Base-by-base conservation (phyloP, 768 basidiomycete genomes). In the Crucibulum laeve region DNA sequence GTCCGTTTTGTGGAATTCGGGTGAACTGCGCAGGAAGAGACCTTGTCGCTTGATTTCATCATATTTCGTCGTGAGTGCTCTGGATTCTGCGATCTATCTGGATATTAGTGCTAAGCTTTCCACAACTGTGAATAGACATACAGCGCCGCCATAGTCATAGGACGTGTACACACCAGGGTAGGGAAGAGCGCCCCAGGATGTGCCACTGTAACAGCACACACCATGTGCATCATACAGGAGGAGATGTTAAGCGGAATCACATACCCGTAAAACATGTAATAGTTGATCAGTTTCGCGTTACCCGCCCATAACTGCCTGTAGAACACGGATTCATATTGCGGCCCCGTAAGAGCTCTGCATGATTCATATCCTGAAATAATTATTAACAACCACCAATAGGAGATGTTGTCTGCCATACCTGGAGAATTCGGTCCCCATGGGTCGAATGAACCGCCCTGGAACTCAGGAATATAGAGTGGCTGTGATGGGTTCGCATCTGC, bases 261-360 rank as follows among this genome's bases (percentile, higher is more conserved):
- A 48, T 57, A 84, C 84, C 84, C 88, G 52, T 80, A 89, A 43
- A 89, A 51, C 90, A 92, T 91, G 61, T 92, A 92, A 48, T 86
- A 87, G 53, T 78, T 89, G 45, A 90, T 79, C 36, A 91, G 53
- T 53, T 91, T 92, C 1, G 80, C 84, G 60, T 91, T 91, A 39
- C 77, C 74, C 7, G 89, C 87, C 83, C 84, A 89, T 35, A 87
- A 69, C 41, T 85, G 69, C 44, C 80, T 72, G 53, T 92, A 80
- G 61, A 90, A 91, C 4, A 91, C 90, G 28, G 80, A 83, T 60
- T 82, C 73, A 61, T 88, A 91, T 53, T 83, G 70, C 1, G 83
- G 66, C 2, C 85, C 86, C 8, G 87, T 90, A 48, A 91, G 64
- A 1, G 68, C 60, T 21, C 75, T 71, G 55, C 88, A 91, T 3